These are phyloP conservation scores for Saitozyma sp. DNA, from an alignment of 768 basidiomycete species.

Conservation along the genomic window DNA sequence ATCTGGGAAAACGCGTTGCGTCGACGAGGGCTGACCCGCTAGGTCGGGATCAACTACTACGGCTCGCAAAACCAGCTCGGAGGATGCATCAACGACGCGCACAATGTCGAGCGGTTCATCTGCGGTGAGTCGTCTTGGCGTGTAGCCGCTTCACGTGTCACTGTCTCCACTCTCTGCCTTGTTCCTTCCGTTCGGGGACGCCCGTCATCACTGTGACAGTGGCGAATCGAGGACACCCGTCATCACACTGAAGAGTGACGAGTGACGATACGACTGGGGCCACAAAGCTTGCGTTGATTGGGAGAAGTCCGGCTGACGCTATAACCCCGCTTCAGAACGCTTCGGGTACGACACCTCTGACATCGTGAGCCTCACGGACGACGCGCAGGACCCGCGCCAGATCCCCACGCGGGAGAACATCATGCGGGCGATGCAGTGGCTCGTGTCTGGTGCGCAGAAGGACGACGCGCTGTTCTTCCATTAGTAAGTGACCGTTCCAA, in stretches of 20 bases:
- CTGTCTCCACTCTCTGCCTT: too few relatives aligned
- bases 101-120: constrained; percentile 70
- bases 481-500: constrained; percentile 32
- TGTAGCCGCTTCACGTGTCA: too few relatives aligned
- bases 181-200: too few relatives aligned
- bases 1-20: neutral
- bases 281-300: neutral
- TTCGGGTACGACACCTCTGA: constrained; percentile 74
- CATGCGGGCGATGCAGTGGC: constrained; percentile 84
- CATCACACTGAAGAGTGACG: too few relatives aligned
- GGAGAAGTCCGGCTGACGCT: neutral
- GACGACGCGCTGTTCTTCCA: constrained; percentile 54
- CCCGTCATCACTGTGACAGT: neutral
- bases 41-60: constrained; percentile 82
- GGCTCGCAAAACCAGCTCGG: constrained; percentile 65
- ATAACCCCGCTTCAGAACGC: constrained; percentile 50
- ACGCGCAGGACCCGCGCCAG: constrained; percentile 62
- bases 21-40: constrained; percentile 5
- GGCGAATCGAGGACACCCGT: neutral
- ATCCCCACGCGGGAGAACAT: constrained; percentile 81
- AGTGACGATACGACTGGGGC: too few relatives aligned
- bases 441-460: constrained; percentile 73
- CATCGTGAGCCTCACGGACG: constrained; percentile 83
- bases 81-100: constrained; percentile 90
- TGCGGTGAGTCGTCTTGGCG: constrained; percentile 15